Base-by-base conservation (phyloP, 805 yeast genomes). In the Yarrowia divulgata region DNA sequence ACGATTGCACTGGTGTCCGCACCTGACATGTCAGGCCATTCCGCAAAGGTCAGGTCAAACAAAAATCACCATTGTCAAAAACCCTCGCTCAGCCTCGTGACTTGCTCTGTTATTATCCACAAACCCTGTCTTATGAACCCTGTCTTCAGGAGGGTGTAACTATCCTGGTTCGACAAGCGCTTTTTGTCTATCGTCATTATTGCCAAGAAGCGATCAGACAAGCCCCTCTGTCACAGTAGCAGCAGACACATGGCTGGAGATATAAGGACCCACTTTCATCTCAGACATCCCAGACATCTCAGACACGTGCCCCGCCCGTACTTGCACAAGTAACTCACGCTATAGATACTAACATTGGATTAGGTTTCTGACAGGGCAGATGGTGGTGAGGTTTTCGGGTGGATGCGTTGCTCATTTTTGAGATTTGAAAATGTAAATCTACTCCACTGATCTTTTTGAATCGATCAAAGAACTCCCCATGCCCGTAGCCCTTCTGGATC, bases 61-160 rank as follows among this genome's bases (percentile, higher is more conserved):
- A 23, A 23, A 23, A 23, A 23, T 23, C 29, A 23, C 4, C 29
- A 2, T 23, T 23, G 37, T 9, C 14, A 19, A 37, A 50, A 43
- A 34, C 34, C 23, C 39, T 50, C 55, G 39, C 37, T 9, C 39
- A 50, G 39, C 55, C 55, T 29, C 55, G 55, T 50, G 55, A 50
- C 16, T 32, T 50, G 39, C 39, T 34, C 55, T 10, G 55, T 50
- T 50, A 50, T 50, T 50, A 16, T 10, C 55, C 39, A 32, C 23
- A 50, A 50, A 32, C 55, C 55, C 39, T 49, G 37, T 29, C 19
- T 16, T 9, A n/a, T 5, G 54, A 49, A 23, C 52, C n/a, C n/a
- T 23, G 35, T 40, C n/a, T n/a, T n/a, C n/a, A n/a, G n/a, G n/a
- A n/a, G n/a, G n/a, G n/a, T n/a, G n/a, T n/a, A n/a, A n/a, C n/a